A percentile compares a stretch with the other conserved stretches of the same genome.
Conservation (phyloP, 371 early-diverging fungal genomes). For the Mucor racemosus region DNA sequence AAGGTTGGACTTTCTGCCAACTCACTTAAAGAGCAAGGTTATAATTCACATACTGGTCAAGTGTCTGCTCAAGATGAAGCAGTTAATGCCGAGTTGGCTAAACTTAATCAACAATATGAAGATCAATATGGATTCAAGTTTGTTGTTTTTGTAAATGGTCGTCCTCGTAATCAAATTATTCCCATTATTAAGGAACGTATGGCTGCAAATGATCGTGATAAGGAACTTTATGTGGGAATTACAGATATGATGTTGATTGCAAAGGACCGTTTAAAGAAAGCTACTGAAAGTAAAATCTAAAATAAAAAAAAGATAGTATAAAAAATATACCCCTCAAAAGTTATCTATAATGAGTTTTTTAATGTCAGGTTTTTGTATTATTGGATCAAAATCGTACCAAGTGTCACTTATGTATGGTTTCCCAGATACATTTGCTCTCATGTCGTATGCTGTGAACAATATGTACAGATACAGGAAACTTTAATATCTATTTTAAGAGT, state of each 20-base stretch:
- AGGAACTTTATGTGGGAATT: conserved; percentile 69
- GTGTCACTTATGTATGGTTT: neutral
- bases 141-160: conserved; percentile 89
- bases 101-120: conserved; percentile 76
- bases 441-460: too few species aligned
- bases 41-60: conserved; percentile 28
- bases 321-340: conserved; percentile 10
- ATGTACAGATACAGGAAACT: too few species aligned
- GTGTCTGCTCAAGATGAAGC: conserved; percentile 42
- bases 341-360: neutral
- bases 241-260: conserved; percentile 81
- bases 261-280: conserved; percentile 74
- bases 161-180: conserved; percentile 71
- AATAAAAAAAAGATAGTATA: conserved; percentile 4
- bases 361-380: neutral
- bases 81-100: conserved; percentile 46
- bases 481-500: too few species aligned
- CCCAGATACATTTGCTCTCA: too few species aligned
- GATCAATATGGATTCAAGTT: conserved; percentile 86
- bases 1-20: conserved; percentile 70
- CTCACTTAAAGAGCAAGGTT: conserved; percentile 81
- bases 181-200: conserved; percentile 76
- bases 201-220: conserved; percentile 46
- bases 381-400: neutral
- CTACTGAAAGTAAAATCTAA: conserved; percentile 31